These are phyloP conservation scores for Talaromyces sp. DNA, from an alignment of 2,329 filamentous ascomycete species.

Conservation along the genomic window DNA sequence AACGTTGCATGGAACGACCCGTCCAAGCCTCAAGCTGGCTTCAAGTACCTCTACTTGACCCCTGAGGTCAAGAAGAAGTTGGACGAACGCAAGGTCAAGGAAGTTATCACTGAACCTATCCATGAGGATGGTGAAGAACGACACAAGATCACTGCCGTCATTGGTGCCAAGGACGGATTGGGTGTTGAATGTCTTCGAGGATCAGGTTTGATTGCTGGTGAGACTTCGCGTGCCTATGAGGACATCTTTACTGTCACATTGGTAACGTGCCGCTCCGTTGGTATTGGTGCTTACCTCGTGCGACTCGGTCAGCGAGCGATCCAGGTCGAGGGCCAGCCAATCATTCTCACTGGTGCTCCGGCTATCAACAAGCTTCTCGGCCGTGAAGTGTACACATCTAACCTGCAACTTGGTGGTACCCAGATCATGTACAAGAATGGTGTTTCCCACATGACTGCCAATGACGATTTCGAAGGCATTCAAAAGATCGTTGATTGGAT, in stretches of 20 bases:
- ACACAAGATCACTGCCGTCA: slow-evolving; percentile 88
- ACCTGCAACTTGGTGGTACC: slow-evolving; percentile 98
- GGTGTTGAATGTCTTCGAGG: slow-evolving; percentile 97
- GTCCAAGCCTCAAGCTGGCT: slow-evolving; percentile 75
- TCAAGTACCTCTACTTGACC: slow-evolving; percentile 95
- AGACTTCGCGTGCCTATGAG: slow-evolving; percentile 93
- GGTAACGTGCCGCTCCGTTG: slow-evolving; percentile 95
- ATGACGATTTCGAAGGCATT: slow-evolving; percentile 95
- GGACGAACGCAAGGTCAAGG: slow-evolving; percentile 66
- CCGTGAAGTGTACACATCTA: slow-evolving; percentile 97
- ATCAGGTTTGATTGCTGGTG: slow-evolving; percentile 96
- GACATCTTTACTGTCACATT: slow-evolving; percentile 98
- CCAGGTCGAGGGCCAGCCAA: slow-evolving; percentile 97
- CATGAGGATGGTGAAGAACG: slow-evolving; percentile 82
- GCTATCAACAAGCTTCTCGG: slow-evolving; percentile 98
- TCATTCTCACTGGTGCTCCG: slow-evolving; percentile 94
- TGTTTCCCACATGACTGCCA: slow-evolving; percentile 97
- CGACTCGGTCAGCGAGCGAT: slow-evolving; percentile 97
- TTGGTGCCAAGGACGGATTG: slow-evolving; percentile 90
- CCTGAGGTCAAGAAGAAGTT: slow-evolving; percentile 82
- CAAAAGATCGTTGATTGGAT: slow-evolving; percentile 98
- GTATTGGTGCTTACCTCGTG: slow-evolving; percentile 98
- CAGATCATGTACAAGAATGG: slow-evolving; percentile 99
- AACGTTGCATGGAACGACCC: slow-evolving; percentile 93
- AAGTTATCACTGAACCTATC: slow-evolving; percentile 83